Evolutionary conservation across 2,329 filamentous ascomycete genomes (phyloP).

Genomic region (Cercospora zeina): DNA sequence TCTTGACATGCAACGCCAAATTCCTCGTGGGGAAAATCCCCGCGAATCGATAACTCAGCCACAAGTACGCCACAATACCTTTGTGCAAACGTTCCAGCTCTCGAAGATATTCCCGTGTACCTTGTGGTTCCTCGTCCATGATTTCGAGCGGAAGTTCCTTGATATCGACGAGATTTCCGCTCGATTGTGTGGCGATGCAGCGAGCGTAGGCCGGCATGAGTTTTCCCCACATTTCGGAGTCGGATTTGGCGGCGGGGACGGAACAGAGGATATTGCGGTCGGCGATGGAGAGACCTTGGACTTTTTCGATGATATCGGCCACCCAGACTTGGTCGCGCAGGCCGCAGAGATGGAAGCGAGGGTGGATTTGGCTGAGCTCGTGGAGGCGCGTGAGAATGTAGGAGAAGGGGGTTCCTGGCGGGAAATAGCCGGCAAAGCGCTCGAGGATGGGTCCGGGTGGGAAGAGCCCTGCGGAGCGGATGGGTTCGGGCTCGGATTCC

Average conservation of each 20-base stretch:
- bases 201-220: constrained; percentile 66
- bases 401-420: constrained; percentile 74
- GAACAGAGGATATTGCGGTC: constrained; percentile 76
- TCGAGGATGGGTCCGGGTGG: constrained; percentile 72
- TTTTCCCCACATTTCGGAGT: constrained; percentile 45
- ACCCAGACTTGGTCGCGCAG: constrained; percentile 64
- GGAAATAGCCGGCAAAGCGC: constrained; percentile 78
- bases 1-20: constrained; percentile 77
- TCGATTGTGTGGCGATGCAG: constrained; percentile 66
- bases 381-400: constrained; percentile 77
- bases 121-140: constrained; percentile 59
- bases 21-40: constrained; percentile 74
- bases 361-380: constrained; percentile 64
- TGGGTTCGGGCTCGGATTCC: constrained; percentile 60
- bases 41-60: constrained; percentile 86
- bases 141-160: constrained; percentile 68
- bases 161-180: constrained; percentile 71
- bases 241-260: constrained; percentile 64
- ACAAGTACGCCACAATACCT: constrained; percentile 80
- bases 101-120: constrained; percentile 60
- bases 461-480: constrained; percentile 70
- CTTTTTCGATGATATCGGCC: constrained; percentile 72
- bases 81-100: constrained; percentile 78
- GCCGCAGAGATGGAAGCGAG: constrained; percentile 69
- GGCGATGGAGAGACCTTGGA: constrained; percentile 64